Evolutionary conservation across 2,329 filamentous ascomycete species (phyloP).

Genomic region (Dactylellina leptospora): DNA sequence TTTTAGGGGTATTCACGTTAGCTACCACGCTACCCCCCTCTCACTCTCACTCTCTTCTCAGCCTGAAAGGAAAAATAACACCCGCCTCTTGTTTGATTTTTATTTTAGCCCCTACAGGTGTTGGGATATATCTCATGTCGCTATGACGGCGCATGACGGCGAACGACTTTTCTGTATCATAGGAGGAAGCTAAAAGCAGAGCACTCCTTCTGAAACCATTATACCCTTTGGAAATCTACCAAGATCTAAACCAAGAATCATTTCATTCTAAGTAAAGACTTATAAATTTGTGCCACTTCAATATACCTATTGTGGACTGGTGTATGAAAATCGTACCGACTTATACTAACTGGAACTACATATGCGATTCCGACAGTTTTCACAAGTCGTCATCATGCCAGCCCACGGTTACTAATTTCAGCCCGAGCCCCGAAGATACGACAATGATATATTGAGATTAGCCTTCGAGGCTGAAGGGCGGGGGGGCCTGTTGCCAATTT

Average conservation of each 20-base stretch:
- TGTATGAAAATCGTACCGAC: no score
- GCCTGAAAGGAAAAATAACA: conserved; percentile 33
- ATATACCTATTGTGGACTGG: no score
- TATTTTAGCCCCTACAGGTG: conserved; percentile 36
- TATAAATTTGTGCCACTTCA: no score
- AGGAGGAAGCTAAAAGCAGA: conserved; percentile 25
- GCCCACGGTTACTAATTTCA: no score
- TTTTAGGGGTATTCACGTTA: conserved; percentile 39
- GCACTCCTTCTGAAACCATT: conserved; percentile 29
- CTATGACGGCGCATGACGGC: conserved; percentile 21
- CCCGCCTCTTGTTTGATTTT: conserved; percentile 45
- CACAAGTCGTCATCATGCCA: no score
- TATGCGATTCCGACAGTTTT: no score
- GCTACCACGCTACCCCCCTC: conserved; percentile 25
- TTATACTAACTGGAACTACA: no score
- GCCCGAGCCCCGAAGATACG: not conserved
- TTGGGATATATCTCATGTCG: conserved; percentile 40
- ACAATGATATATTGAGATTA: not conserved
- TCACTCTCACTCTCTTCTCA: conserved; percentile 4
- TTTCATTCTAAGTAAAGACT: not conserved
- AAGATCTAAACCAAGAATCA: not conserved
- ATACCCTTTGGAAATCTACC: conserved; percentile 8
- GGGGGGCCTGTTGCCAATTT: no score
- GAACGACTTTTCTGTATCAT: conserved; percentile 27
- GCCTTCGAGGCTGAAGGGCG: no score